Percentiles rank a stretch among this genome's conserved stretches.
These are phyloP conservation scores for Colletotrichum sp. DNA, from an alignment of 2,329 filamentous ascomycete species.

Conservation along the genomic window DNA sequence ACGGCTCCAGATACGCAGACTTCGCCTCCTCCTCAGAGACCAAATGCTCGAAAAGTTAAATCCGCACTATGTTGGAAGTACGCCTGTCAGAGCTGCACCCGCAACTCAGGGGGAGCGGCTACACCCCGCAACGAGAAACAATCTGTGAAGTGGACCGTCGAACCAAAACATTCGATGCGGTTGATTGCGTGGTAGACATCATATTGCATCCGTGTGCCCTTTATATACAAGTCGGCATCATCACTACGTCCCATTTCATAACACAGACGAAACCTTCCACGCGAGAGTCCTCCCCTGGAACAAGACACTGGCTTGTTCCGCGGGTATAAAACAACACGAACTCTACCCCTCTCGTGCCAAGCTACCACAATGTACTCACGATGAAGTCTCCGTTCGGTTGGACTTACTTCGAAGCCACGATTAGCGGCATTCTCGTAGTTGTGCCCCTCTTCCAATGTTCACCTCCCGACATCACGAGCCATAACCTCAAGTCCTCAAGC, in stretches of 20 bases:
- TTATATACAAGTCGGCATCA: not conserved
- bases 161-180: no score
- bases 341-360: fast-evolving
- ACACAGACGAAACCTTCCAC: fast-evolving
- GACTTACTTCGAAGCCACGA: not conserved
- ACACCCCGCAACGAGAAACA: no score
- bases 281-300: fast-evolving
- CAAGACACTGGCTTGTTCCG: not conserved
- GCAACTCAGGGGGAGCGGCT: no score
- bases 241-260: not conserved
- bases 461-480: no score
- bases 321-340: fast-evolving
- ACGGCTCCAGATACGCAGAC: not conserved
- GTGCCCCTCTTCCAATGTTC: no score
- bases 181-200: not conserved
- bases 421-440: not conserved
- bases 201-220: fast-evolving
- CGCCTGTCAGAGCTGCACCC: no score
- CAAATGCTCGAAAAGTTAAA: no score
- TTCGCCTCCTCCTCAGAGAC: no score
- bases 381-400: not conserved
- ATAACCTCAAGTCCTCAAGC: not conserved
- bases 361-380: not conserved
- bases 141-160: no score
- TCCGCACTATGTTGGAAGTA: no score